These are phyloP conservation scores for Tephrocybe sp. DNA, from an alignment of 768 basidiomycete genomes.

Conservation along the genomic window DNA sequence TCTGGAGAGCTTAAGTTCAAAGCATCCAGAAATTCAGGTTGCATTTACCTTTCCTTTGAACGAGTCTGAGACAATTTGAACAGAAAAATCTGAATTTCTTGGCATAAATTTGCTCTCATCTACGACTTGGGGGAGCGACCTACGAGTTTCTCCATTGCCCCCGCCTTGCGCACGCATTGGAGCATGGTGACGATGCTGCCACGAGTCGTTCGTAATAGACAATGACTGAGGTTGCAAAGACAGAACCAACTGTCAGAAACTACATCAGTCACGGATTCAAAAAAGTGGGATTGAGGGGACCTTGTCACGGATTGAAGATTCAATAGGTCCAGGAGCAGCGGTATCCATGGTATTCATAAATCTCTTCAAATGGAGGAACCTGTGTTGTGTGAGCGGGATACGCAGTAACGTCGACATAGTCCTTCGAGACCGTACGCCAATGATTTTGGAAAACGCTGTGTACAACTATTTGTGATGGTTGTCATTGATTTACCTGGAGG, in stretches of 20 bases:
- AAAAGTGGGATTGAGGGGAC: slow-evolving; percentile 28
- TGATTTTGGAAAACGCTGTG: slow-evolving; percentile 1
- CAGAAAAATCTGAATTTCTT: slow-evolving; percentile 60
- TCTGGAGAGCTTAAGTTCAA: slow-evolving; percentile 35
- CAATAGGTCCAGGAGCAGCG: slow-evolving; percentile 44
- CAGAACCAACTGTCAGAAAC: slow-evolving; percentile 49
- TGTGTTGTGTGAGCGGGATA: slow-evolving; percentile 10
- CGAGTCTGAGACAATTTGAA: slow-evolving; percentile 67
- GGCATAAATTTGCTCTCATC: slow-evolving; percentile 13
- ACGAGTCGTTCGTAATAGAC: slow-evolving; percentile 76
- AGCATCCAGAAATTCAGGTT: background rate
- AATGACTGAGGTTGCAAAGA: slow-evolving; percentile 62
- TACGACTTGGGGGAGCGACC: slow-evolving; percentile 26
- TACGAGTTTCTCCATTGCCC: slow-evolving; percentile 80
- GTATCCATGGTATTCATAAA: slow-evolving; percentile 19
- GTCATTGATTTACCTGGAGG: background rate
- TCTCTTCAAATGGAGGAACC: slow-evolving; percentile 8
- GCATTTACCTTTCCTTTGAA: slow-evolving; percentile 71
- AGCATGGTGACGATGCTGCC: slow-evolving; percentile 81
- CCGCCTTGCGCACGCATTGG: slow-evolving; percentile 73
- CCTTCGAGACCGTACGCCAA: slow-evolving; percentile 6
- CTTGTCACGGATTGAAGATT: slow-evolving; percentile 60
- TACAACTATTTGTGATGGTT: slow-evolving; percentile 5
- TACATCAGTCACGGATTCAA: slow-evolving; percentile 15
- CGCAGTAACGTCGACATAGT: slow-evolving; percentile 17